Base-by-base conservation (phyloP, 2,329 filamentous ascomycete genomes). In the Myriosclerotinia curreyana region DNA sequence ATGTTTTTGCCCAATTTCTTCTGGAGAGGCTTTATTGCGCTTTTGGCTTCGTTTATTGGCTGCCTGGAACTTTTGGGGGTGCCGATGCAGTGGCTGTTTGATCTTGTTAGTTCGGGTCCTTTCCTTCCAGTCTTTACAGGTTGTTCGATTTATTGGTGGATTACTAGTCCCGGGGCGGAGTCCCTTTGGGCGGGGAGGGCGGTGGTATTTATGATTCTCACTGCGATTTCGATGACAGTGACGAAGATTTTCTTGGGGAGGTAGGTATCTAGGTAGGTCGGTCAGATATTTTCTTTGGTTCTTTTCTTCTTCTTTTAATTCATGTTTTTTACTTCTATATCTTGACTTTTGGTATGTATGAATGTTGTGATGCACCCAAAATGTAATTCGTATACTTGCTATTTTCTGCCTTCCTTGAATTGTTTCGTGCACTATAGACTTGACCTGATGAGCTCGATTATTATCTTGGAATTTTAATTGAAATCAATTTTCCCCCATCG, bases 11-110 rank as follows among this genome's bases (percentile, higher is more conserved):
- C 4, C 1, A 15, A 9, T 3, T 15, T 11, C 22, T 34, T 17
- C 11, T 9, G 12, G 28, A 36, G 17, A 17, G 22, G 38, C 0
- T 1, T n/a, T 5, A 7, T 31, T 1, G 1, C 15, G 0, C 12
- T 51, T 3, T 11, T 20, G 2, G 15, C 28, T 52, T 36, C 11
- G 9, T 4, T 52, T 3, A 17, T 34, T 34, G 28, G 17, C 3
- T n/a, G n/a, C n/a, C n/a, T n/a, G n/a, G n/a, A n/a, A n/a, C 3
- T 5, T 40, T 14, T 17, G 3, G 34, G 3, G 6, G 34, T 4
- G 51, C n/a, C 12, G 34, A 5, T 5, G 2, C 5, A 15, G 2
- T 40, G n/a, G 9, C 15, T 40, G 22, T 54, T 42, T 40, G 22
- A 28, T 25, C 5, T 42, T 6, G 3, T 40, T 54, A 7, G 7